Evolutionary conservation across 2,329 filamentous ascomycete genomes (phyloP).

Genomic region (Penicillium sp.): DNA sequence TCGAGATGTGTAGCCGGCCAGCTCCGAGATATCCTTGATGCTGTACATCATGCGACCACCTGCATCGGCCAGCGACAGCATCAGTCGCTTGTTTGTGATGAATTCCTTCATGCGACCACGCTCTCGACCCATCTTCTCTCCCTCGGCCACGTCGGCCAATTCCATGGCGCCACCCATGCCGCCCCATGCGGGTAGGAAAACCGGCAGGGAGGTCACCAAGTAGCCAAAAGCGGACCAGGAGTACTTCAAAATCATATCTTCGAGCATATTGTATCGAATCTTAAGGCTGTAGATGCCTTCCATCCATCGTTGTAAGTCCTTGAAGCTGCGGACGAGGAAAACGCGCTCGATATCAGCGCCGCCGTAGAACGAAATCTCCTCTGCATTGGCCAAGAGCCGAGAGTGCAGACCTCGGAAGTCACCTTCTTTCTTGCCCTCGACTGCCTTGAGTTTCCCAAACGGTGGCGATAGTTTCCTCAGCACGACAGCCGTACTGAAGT

Average conservation of each 20-base stretch:
- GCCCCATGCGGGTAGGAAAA: conserved; percentile 94
- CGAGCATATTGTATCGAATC: conserved; percentile 97
- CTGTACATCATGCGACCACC: conserved; percentile 99
- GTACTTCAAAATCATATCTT: conserved; percentile 98
- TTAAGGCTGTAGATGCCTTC: conserved; percentile 97
- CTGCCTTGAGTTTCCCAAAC: conserved; percentile 94
- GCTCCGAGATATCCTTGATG: conserved; percentile 94
- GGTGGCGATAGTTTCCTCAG: conserved; percentile 87
- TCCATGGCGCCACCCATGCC: conserved; percentile 77
- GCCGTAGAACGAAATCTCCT: conserved; percentile 97
- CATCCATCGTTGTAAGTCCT: conserved; percentile 94
- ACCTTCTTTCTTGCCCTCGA: conserved; percentile 92
- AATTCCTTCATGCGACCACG: conserved; percentile 95
- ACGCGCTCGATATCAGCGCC: conserved; percentile 94
- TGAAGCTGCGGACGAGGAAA: conserved; percentile 89
- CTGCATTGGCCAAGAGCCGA: conserved; percentile 91
- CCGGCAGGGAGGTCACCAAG: conserved; percentile 85
- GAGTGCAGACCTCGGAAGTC: conserved; percentile 93
- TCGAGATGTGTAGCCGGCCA: conserved; percentile 93
- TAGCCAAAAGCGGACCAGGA: conserved; percentile 99
- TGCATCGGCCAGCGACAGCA: conserved; percentile 95
- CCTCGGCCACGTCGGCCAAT: conserved; percentile 50
- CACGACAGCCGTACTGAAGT: conserved; percentile 90
- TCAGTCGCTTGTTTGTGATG: conserved; percentile 97
- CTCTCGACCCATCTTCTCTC: conserved; percentile 57